Evolutionary conservation across 2,329 filamentous ascomycete genomes (phyloP), one percentile per base, ranked within the genome.

Genomic region (Alternaria ethzedia): DNA sequence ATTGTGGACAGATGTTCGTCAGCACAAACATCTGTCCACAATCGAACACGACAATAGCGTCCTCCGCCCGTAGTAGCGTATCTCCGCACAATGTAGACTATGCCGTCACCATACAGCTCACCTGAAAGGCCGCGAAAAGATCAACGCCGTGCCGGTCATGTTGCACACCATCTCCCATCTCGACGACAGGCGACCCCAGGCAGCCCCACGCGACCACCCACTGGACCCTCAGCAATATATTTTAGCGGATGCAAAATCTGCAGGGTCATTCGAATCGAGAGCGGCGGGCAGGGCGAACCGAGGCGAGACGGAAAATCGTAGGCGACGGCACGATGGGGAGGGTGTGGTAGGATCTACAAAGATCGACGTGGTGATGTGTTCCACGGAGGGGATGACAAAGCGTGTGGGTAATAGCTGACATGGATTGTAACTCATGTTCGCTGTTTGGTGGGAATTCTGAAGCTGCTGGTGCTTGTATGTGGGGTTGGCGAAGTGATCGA

Each of bases 361-460:
- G 57, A 61, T 61, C 43, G 44, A 57, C 58, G 15, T 59, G 6
- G 10, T 15, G 15, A 54, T 47, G 32, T 23, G n/a, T 25, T 57
- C 11, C 32, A 25, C 28, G 30, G 45, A n/a, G 8, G 13, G 10
- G 41, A 15, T 44, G 44, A 49, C 32, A 61, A 44, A 47, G 44
- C 32, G 10, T 21, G 20, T 51, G 41, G 56, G 17, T 25, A 57
- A 50, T 28, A 32, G 25, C n/a, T 5, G 8, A 11, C 41, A 43
- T 23, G 23, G 23, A 10, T 15, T 26, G 9, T 25, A 23, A 6
- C 2, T 6, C 10, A 28, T 30, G 15, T 6, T 50, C 15, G 47
- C 46, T 41, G 36, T 6, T 41, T 41, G 36, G 26, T 25, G 12
- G 20, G 28, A 30, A 5, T 23, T 45, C 12, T 15, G 1, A 25